Evolutionary conservation across 345 rosid species (phyloP).

Genomic region (Moringa oleifera): DNA sequence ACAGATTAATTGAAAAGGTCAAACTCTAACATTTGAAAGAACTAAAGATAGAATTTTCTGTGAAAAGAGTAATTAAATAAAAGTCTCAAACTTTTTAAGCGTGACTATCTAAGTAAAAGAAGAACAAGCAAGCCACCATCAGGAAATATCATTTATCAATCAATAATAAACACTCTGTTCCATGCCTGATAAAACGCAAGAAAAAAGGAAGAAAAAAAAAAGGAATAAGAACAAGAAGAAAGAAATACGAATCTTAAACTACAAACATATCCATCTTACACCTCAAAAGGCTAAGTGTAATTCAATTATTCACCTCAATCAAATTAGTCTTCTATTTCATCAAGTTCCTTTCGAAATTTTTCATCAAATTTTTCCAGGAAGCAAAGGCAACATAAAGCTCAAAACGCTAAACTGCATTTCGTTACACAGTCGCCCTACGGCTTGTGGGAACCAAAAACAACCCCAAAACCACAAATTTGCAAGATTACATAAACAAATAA

Average conservation of each 20-base stretch:
- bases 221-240: too few relatives aligned
- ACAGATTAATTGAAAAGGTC: neutral
- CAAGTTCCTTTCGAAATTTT: neutral
- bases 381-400: neutral
- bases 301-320: neutral
- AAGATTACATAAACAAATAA: neutral
- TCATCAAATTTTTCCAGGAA: neutral
- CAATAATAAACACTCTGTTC: neutral
- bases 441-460: neutral
- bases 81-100: neutral
- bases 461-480: neutral
- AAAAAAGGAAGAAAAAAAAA: too few relatives aligned
- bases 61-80: too few relatives aligned
- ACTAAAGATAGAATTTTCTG: neutral
- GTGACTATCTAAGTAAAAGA: neutral
- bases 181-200: neutral
- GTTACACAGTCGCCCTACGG: conserved; percentile 8
- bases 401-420: conserved; percentile 27
- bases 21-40: neutral
- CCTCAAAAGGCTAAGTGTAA: too few relatives aligned
- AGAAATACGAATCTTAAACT: neutral
- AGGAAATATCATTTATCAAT: neutral
- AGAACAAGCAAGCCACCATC: neutral
- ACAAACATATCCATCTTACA: neutral
- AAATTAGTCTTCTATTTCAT: neutral